A percentile compares a stretch with the other conserved stretches of the same genome.
Evolutionary conservation across 2,329 filamentous ascomycete genomes (phyloP).

Genomic region (Venturia aucupariae): DNA sequence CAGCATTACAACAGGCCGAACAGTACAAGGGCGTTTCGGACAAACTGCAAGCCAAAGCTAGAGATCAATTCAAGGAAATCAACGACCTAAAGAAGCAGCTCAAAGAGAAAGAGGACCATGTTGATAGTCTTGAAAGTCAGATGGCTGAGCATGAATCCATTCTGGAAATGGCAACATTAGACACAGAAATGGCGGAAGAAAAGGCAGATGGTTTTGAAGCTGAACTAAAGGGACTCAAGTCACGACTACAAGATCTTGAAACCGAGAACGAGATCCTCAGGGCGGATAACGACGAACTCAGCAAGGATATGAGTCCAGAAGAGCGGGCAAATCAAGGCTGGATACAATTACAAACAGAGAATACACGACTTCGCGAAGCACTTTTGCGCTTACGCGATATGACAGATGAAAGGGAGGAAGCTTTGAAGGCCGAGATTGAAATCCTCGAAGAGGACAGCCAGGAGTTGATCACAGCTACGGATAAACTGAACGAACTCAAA

Average conservation of each 20-base stretch:
- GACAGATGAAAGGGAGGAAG: conserved; percentile 73
- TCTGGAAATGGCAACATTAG: conserved; percentile 77
- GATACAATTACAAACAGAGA: conserved; percentile 84
- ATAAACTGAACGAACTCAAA: conserved; percentile 60
- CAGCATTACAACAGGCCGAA: conserved; percentile 65
- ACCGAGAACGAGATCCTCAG: conserved; percentile 79
- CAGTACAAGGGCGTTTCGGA: conserved; percentile 78
- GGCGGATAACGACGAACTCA: conserved; percentile 79
- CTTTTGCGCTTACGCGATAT: conserved; percentile 77
- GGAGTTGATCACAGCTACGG: conserved; percentile 34
- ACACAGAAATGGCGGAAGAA: conserved; percentile 95
- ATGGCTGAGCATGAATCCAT: conserved; percentile 79
- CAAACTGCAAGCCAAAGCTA: conserved; percentile 82
- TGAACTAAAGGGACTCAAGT: conserved; percentile 68
- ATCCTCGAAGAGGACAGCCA: conserved; percentile 32
- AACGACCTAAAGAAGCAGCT: conserved; percentile 65
- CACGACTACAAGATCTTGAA: conserved; percentile 72
- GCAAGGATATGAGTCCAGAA: conserved; percentile 77
- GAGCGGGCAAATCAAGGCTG: conserved; percentile 80
- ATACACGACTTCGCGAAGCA: conserved; percentile 78
- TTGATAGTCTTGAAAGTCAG: conserved; percentile 60
- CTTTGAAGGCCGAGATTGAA: conserved; percentile 56
- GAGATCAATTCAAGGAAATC: conserved; percentile 74
- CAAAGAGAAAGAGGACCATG: conserved; percentile 62
- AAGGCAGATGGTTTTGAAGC: conserved; percentile 72